Percentiles rank a stretch among this genome's conserved stretches.
Conservation (phyloP, 1,139 yeast species). For the Barnettozyma hawaiiensis region DNA sequence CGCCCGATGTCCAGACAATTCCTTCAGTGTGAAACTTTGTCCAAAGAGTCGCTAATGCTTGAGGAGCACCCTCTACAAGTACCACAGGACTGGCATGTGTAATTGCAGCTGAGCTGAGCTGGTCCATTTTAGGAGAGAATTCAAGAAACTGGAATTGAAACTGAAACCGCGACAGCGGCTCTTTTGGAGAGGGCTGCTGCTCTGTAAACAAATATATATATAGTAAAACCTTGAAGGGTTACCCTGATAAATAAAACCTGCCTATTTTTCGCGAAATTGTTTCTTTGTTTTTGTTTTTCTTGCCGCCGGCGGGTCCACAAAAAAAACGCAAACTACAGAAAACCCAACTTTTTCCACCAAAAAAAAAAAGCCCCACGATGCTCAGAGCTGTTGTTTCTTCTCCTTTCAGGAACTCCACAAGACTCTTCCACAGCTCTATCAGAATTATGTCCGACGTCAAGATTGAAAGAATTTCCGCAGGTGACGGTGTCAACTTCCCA, state of each 20-base stretch:
- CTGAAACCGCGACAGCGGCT: too few relatives aligned
- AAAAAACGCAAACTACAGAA: neutral
- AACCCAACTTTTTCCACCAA: neutral
- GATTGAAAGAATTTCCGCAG: slow-evolving; percentile 38
- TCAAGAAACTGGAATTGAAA: too few relatives aligned
- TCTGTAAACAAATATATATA: too few relatives aligned
- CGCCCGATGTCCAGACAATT: slow-evolving; percentile 28
- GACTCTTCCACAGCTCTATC: slow-evolving; percentile 17
- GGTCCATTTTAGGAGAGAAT: neutral
- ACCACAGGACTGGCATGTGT: neutral
- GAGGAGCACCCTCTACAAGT: slow-evolving; percentile 1
- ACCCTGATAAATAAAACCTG: too few relatives aligned
- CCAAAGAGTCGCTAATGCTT: slow-evolving; percentile 14
- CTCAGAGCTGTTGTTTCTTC: slow-evolving; percentile 5
- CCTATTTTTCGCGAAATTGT: neutral
- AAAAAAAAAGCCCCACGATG: slow-evolving; percentile 3
- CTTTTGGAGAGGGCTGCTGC: too few relatives aligned
- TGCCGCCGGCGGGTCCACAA: too few relatives aligned
- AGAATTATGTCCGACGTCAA: slow-evolving; percentile 30
- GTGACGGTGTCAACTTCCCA: slow-evolving; percentile 87
- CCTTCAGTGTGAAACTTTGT: slow-evolving; percentile 26
- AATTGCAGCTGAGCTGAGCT: neutral
- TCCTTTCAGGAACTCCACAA: slow-evolving; percentile 5
- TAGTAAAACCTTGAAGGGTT: neutral
- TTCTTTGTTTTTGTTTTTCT: too few relatives aligned